These are phyloP conservation scores for Cyclotella cryptica DNA, from an alignment of 108 stramenopile genomes.

Conservation along the genomic window DNA sequence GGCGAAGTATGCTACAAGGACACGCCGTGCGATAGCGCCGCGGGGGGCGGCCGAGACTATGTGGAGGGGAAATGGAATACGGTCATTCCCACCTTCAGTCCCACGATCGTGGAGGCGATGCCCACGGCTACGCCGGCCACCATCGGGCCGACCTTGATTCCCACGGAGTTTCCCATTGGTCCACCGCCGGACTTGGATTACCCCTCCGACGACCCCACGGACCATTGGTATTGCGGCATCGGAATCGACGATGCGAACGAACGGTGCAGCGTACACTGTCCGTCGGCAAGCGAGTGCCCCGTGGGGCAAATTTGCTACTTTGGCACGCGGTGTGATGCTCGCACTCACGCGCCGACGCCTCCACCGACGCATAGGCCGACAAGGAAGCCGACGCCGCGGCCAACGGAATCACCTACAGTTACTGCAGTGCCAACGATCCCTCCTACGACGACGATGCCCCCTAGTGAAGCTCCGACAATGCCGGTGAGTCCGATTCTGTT, in stretches of 20 bases:
- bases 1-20: constrained; percentile 21
- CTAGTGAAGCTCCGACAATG: constrained; percentile 4
- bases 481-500: neutral
- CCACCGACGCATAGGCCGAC: constrained; percentile 39
- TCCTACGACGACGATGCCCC: constrained; percentile 2
- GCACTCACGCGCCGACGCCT: constrained; percentile 36
- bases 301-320: constrained; percentile 44
- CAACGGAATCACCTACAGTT: neutral
- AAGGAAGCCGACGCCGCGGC: constrained; percentile 10
- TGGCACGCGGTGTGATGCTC: constrained; percentile 35
- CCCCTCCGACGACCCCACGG: constrained; percentile 20
- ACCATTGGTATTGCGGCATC: constrained; percentile 52
- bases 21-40: constrained; percentile 28
- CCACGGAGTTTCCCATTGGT: constrained; percentile 19
- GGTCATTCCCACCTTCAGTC: neutral
- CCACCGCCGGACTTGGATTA: constrained; percentile 9
- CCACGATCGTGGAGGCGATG: neutral
- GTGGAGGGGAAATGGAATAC: neutral
- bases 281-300: constrained; percentile 33
- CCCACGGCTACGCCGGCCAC: neutral
- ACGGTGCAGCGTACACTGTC: constrained; percentile 34
- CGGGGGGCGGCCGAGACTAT: constrained; percentile 25
- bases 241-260: constrained; percentile 33
- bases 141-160: constrained; percentile 9
- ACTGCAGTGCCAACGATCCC: constrained; percentile 9